Conservation (phyloP, 1,139 yeast genomes). For the Lodderomyces oxycetoniae region DNA sequence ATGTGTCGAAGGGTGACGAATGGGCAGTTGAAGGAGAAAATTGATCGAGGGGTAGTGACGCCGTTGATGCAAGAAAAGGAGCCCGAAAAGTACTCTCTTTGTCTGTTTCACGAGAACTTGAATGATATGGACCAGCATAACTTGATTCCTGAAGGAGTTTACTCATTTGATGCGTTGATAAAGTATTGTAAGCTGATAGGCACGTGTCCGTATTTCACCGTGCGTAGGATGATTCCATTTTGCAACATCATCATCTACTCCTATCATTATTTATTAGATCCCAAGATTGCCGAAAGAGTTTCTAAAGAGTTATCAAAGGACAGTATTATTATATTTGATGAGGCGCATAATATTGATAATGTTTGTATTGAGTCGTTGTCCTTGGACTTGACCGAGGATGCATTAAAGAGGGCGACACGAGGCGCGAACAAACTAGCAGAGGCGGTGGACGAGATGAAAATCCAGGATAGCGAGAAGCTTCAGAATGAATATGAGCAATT, state of each 20-base stretch:
- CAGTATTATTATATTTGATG: constrained; percentile 91
- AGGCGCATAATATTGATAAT: constrained; percentile 97
- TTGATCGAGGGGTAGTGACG: constrained; percentile 54
- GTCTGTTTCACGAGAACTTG: constrained; percentile 87
- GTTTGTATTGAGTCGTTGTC: constrained; percentile 96
- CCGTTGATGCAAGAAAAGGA: constrained; percentile 44
- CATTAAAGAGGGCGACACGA: constrained; percentile 41
- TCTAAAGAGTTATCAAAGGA: constrained; percentile 90
- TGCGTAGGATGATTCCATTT: constrained; percentile 94
- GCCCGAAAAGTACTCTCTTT: constrained; percentile 34
- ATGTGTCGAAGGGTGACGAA: constrained; percentile 92
- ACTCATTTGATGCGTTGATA: constrained; percentile 80
- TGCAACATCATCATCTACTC: constrained; percentile 95
- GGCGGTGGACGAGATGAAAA: constrained; percentile 78
- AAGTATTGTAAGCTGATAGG: constrained; percentile 72
- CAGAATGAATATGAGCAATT: constrained; percentile 88
- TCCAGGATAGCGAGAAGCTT: constrained; percentile 73
- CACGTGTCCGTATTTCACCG: constrained; percentile 95
- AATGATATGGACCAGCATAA: constrained; percentile 83
- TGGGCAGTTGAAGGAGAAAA: constrained; percentile 72
- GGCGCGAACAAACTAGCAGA: constrained; percentile 77
- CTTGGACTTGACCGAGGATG: constrained; percentile 58
- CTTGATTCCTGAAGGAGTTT: constrained; percentile 87
- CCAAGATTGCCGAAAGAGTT: constrained; percentile 94
- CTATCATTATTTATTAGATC: constrained; percentile 91